Evolutionary conservation across 164 flowering plant species (phyloP).

Genomic region (Hamamelis virginiana): DNA sequence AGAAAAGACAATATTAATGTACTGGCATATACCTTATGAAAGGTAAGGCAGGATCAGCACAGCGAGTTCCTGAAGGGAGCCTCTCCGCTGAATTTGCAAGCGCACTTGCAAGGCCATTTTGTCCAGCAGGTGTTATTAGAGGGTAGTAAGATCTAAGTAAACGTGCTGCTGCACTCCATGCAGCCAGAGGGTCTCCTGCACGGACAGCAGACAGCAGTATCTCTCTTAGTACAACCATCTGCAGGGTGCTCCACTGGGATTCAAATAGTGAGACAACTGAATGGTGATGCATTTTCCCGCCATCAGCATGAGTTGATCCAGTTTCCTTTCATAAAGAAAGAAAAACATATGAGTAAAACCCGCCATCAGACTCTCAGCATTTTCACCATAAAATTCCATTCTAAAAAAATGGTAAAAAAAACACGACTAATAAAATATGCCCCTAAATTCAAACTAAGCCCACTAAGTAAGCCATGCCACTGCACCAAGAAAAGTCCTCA

Average conservation of each 20-base stretch:
- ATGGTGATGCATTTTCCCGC: constrained; percentile 68
- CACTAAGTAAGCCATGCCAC: too few species aligned
- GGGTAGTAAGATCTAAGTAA: constrained; percentile 94
- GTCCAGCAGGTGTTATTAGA: constrained; percentile 93
- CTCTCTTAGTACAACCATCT: constrained; percentile 98
- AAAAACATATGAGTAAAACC: constrained; percentile 1
- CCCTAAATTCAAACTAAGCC: too few species aligned
- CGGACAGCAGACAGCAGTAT: constrained; percentile 90
- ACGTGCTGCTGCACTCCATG: constrained; percentile 99
- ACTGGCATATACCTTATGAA: constrained; percentile 67
- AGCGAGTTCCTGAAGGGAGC: constrained; percentile 91
- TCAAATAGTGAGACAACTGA: constrained; percentile 84
- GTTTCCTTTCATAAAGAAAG: constrained; percentile 37
- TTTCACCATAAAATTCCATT: neutral
- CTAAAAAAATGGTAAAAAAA: neutral
- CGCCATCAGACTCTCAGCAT: neutral
- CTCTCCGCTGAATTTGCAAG: constrained; percentile 83
- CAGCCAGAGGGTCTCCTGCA: constrained; percentile 98
- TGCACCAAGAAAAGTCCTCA: too few species aligned
- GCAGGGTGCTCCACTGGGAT: constrained; percentile 98
- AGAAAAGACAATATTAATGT: too few species aligned
- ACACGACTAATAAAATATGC: too few species aligned
- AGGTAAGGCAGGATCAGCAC: constrained; percentile 97
- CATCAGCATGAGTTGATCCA: constrained; percentile 48
- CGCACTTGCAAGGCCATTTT: constrained; percentile 94